Conservation (phyloP, 495 filamentous ascomycete species). For the Chaetomium tenue region DNA sequence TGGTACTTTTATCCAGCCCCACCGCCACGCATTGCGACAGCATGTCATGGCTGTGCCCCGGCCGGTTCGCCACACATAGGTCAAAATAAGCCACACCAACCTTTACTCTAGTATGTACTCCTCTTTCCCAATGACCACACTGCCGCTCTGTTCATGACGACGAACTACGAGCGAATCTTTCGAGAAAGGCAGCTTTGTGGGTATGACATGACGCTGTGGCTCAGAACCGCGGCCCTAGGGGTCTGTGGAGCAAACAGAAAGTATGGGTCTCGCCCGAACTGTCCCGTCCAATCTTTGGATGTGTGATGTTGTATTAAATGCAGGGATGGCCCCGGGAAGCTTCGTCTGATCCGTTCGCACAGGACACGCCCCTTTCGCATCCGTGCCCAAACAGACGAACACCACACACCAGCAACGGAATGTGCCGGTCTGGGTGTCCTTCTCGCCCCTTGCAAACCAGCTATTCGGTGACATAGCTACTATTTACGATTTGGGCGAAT, state of each 20-base stretch:
- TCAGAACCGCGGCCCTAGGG: background rate
- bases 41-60: slow-evolving; percentile 17
- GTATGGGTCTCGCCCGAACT: no score
- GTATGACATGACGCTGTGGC: background rate
- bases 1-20: background rate
- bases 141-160: background rate
- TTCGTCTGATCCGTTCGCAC: background rate
- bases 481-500: no score
- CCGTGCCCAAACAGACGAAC: background rate
- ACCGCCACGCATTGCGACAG: background rate
- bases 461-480: no score
- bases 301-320: background rate
- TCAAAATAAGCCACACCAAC: no score
- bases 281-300: slow-evolving; percentile 1
- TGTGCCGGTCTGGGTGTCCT: slow-evolving; percentile 6
- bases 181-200: background rate
- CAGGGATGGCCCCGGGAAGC: background rate
- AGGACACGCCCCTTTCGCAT: background rate
- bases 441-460: no score
- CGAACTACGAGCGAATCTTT: background rate
- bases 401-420: background rate
- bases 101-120: no score
- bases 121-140: background rate
- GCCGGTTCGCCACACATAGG: slow-evolving; percentile 10
- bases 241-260: background rate